phyloP scores from a whole-genome alignment of 345 rosid genomes.

The Brassica juncea region DNA sequence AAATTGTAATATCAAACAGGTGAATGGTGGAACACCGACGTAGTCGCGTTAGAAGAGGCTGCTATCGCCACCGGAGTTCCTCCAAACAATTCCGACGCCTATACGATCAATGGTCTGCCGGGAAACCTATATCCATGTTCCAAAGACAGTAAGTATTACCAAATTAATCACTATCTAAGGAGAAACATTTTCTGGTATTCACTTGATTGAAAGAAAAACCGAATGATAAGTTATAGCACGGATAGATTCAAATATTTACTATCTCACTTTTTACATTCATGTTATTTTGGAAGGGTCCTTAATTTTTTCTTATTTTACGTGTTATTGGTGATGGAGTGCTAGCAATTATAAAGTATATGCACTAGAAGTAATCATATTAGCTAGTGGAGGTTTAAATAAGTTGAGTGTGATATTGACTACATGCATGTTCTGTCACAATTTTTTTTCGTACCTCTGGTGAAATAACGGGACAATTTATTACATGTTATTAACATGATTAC shows the following conservation, averaged over 20 bases:
- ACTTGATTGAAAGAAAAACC: background rate
- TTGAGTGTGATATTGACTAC: background rate
- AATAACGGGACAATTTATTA: background rate
- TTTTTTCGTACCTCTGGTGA: background rate
- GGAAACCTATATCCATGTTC: conserved; percentile 93
- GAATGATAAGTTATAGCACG: background rate
- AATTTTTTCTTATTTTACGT: background rate
- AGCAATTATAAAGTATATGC: background rate
- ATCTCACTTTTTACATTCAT: background rate
- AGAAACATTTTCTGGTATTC: background rate
- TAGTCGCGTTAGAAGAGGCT: conserved; percentile 55
- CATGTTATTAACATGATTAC: background rate
- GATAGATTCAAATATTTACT: background rate
- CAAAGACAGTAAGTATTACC: conserved; percentile 45
- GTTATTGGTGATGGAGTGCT: background rate
- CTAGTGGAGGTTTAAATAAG: background rate
- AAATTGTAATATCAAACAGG: conserved; percentile 44
- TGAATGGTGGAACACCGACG: conserved; percentile 92
- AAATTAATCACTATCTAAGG: background rate
- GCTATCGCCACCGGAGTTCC: conserved; percentile 58
- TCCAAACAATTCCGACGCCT: conserved; percentile 75
- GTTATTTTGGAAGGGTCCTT: background rate
- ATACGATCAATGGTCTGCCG: conserved; percentile 82
- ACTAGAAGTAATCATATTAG: background rate
- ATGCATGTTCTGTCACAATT: background rate